Conservation (phyloP, 208 protist species). For the Lotmaria passim region DNA sequence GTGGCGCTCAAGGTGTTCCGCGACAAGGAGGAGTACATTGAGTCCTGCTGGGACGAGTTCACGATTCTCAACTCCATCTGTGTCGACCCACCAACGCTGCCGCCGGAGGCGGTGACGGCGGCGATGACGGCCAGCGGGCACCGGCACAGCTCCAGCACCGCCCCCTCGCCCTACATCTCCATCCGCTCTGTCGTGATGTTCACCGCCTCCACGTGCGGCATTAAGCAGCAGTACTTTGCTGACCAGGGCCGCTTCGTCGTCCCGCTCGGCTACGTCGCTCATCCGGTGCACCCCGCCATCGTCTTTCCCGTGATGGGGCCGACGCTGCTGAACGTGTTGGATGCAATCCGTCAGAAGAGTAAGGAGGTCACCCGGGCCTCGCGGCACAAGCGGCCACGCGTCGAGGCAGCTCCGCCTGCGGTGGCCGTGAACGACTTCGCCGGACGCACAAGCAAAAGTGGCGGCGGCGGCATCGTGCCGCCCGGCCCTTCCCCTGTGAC, state of each 20-base stretch:
- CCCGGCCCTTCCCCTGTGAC: background rate
- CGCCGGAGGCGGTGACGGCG: constrained; percentile 9
- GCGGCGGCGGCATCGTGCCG: background rate
- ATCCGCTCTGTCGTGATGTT: constrained; percentile 42
- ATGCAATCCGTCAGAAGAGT: constrained; percentile 49
- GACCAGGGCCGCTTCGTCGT: constrained; percentile 66
- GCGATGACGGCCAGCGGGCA: constrained; percentile 21
- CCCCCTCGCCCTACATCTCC: constrained; percentile 32
- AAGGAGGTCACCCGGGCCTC: constrained; percentile 34
- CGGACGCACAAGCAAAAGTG: constrained; percentile 7
- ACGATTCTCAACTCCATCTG: constrained; percentile 47
- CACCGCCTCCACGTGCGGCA: constrained; percentile 38
- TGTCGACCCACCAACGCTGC: constrained; percentile 22
- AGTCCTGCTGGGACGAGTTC: constrained; percentile 81
- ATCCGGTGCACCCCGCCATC: constrained; percentile 77
- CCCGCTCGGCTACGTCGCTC: constrained; percentile 64
- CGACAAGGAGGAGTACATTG: constrained; percentile 64
- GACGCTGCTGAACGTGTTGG: constrained; percentile 66
- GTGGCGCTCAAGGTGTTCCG: constrained; percentile 86
- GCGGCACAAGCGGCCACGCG: constrained; percentile 30
- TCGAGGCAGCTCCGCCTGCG: constrained; percentile 10
- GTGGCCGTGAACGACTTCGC: constrained; percentile 9
- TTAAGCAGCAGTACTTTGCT: constrained; percentile 45
- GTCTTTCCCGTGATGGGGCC: constrained; percentile 73
- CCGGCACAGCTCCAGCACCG: constrained; percentile 6